These are phyloP conservation scores for Endoconidiophora polonica DNA, from an alignment of 2,329 filamentous ascomycete species.

Conservation along the genomic window DNA sequence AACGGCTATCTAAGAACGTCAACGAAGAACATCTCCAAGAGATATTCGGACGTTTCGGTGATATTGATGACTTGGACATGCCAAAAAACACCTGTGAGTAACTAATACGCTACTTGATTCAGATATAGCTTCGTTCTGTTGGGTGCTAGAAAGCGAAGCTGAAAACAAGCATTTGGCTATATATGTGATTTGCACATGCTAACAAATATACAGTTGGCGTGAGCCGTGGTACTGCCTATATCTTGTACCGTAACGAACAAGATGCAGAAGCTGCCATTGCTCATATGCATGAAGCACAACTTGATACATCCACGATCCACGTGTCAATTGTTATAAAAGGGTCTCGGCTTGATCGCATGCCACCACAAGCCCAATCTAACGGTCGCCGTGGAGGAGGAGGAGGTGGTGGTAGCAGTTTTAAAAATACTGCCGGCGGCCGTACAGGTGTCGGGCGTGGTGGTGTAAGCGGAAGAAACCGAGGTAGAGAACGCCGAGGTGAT, in stretches of 20 bases:
- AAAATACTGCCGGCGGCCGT: background rate
- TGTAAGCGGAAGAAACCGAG: background rate
- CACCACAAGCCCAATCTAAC: constrained; percentile 41
- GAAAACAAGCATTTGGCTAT: background rate
- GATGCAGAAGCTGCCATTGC: constrained; percentile 80
- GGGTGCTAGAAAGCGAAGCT: background rate
- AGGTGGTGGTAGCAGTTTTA: constrained; percentile 16
- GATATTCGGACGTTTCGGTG: constrained; percentile 80
- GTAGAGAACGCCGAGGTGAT: background rate
- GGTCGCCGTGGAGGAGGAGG: constrained; percentile 17
- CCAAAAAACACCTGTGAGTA: constrained; percentile 72
- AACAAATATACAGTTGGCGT: constrained; percentile 46
- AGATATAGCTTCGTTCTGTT: background rate
- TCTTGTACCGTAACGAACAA: constrained; percentile 59
- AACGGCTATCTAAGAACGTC: constrained; percentile 90
- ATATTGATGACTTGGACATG: constrained; percentile 73
- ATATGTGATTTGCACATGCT: background rate
- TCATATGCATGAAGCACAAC: constrained; percentile 94
- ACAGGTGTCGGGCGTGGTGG: background rate
- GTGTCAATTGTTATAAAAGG: constrained; percentile 56
- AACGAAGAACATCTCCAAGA: constrained; percentile 76
- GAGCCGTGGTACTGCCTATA: constrained; percentile 87
- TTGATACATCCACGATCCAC: constrained; percentile 67
- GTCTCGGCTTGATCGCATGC: constrained; percentile 27
- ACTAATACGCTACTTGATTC: background rate